Conservation (phyloP, 2,329 filamentous ascomycete species). For the Tolypocladium ophioglossoides region DNA sequence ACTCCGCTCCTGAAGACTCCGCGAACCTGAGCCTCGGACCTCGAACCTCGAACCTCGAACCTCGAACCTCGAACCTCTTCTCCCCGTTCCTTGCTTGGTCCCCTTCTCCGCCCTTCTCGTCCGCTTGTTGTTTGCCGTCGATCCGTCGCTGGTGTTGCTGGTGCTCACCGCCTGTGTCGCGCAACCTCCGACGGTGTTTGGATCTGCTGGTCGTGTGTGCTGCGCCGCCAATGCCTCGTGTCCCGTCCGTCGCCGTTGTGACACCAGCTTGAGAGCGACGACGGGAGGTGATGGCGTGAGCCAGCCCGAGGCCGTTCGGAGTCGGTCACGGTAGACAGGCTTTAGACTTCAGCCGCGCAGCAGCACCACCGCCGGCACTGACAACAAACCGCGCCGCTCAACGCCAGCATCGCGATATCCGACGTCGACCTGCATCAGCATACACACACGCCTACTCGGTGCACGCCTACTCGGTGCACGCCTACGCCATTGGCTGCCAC, state of each 20-base stretch:
- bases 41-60: not conserved
- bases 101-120: not conserved
- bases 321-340: not conserved
- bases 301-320: not conserved
- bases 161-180: not conserved
- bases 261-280: not conserved
- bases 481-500: not conserved
- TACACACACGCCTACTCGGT: not conserved
- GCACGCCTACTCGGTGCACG: not conserved
- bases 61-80: not conserved
- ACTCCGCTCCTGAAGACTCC: not conserved
- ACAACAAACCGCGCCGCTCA: not conserved
- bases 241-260: not conserved
- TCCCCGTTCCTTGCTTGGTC: not conserved
- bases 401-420: not conserved
- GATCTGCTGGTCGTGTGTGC: not conserved
- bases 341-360: not conserved
- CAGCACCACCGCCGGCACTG: not conserved
- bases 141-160: not conserved
- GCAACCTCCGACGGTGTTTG: not conserved
- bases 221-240: slow-evolving; percentile 1
- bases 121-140: not conserved
- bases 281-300: not conserved
- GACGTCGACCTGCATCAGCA: not conserved
- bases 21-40: too few relatives aligned